Percentiles rank a stretch among this genome's conserved stretches.
Evolutionary conservation across 164 flowering plant genomes (phyloP).

Genomic region (Tetrastigma voinierianum): DNA sequence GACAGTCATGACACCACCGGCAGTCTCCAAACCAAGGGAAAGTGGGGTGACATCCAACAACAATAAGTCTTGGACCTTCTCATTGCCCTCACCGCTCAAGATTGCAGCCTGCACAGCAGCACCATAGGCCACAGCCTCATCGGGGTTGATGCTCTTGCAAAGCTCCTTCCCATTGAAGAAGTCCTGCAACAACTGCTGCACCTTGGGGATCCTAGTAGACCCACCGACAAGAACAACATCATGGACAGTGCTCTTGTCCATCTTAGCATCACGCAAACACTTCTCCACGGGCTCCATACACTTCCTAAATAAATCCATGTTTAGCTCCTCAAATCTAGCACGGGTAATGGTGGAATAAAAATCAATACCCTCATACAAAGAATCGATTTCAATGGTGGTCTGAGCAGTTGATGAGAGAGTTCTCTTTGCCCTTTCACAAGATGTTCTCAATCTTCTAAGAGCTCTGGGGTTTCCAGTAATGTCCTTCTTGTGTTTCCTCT

Average conservation of each 20-base stretch:
- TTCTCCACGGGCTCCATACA: conserved; percentile 50
- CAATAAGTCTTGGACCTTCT: conserved; percentile 38
- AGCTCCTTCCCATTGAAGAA: conserved; percentile 52
- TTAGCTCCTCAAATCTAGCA: conserved; percentile 44
- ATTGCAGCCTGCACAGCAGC: conserved; percentile 55
- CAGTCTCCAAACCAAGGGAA: conserved; percentile 38
- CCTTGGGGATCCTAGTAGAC: conserved; percentile 49
- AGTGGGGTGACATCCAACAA: conserved; percentile 41
- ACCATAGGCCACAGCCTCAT: conserved; percentile 51
- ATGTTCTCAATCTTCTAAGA: conserved; percentile 38
- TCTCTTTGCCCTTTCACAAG: conserved; percentile 41
- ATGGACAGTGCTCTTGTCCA: conserved; percentile 46
- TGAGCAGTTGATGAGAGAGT: conserved; percentile 39
- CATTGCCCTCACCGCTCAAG: conserved; percentile 39
- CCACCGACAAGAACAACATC: conserved; percentile 55
- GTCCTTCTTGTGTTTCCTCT: conserved; percentile 44
- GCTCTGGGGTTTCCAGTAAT: conserved; percentile 38
- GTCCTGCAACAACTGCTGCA: conserved; percentile 46
- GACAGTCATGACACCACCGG: conserved; percentile 43
- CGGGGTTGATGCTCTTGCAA: conserved; percentile 49
- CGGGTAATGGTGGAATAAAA: conserved; percentile 39
- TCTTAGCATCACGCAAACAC: conserved; percentile 44
- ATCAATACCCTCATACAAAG: conserved; percentile 36
- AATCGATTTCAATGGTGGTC: conserved; percentile 36
- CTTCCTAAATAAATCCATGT: conserved; percentile 45